phyloP scores from a whole-genome alignment of 208 protist genomes.

The Trypanosoma mega region DNA sequence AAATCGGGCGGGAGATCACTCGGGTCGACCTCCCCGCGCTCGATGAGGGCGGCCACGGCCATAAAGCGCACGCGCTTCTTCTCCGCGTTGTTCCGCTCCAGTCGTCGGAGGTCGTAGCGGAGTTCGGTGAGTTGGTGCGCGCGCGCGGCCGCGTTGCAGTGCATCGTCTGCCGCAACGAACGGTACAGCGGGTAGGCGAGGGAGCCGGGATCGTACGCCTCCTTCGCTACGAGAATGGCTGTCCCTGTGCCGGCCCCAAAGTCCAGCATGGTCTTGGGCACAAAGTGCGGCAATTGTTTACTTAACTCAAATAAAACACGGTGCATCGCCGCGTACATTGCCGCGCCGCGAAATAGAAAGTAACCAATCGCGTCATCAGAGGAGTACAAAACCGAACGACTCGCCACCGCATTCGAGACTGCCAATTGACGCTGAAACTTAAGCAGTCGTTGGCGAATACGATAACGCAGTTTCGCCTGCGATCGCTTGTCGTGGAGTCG shows the following conservation, averaged over 20 bases:
- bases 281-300: conserved; percentile 86
- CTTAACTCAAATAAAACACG: conserved; percentile 86
- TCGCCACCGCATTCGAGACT: conserved; percentile 77
- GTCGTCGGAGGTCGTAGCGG: conserved; percentile 65
- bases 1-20: conserved; percentile 70
- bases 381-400: conserved; percentile 79
- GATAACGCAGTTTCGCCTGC: conserved; percentile 84
- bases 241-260: conserved; percentile 86
- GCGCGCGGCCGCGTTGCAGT: conserved; percentile 55
- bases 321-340: conserved; percentile 89
- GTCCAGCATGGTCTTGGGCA: conserved; percentile 87
- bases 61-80: conserved; percentile 88
- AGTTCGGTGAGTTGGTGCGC: conserved; percentile 62
- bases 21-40: conserved; percentile 72
- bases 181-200: conserved; percentile 88
- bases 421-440: conserved; percentile 87
- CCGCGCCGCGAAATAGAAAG: conserved; percentile 83
- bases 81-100: conserved; percentile 78
- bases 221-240: conserved; percentile 81
- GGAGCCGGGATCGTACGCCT: conserved; percentile 83
- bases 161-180: conserved; percentile 82
- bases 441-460: conserved; percentile 79
- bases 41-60: conserved; percentile 80
- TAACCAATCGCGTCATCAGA: conserved; percentile 85
- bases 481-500: conserved; percentile 70